Conservation (phyloP, 176 grass and related monocot species). For the Typha latifolia region DNA sequence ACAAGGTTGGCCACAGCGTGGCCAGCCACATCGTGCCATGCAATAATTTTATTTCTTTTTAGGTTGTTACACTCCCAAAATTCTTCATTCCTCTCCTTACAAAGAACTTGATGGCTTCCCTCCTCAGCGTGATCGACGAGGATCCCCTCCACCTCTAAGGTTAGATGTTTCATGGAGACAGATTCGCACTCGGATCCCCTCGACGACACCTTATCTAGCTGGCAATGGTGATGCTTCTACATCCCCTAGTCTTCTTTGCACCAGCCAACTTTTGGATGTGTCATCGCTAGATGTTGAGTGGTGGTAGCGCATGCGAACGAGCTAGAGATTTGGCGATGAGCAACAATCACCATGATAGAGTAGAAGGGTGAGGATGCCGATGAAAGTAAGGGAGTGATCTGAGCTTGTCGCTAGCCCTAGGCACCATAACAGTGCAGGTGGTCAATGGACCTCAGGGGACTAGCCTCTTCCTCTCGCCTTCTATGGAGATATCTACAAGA, state of each 20-base stretch:
- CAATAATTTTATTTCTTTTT: no score
- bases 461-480: not conserved
- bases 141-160: not conserved
- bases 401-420: constrained; percentile 64
- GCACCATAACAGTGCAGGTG: constrained; percentile 9
- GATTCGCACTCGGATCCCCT: not conserved
- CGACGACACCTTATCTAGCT: constrained; percentile 12
- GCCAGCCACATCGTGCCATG: no score
- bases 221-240: constrained; percentile 64
- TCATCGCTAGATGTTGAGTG: not conserved
- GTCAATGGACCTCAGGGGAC: constrained; percentile 49
- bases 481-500: no score
- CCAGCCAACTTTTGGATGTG: not conserved
- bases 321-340: constrained; percentile 11
- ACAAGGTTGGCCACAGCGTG: no score
- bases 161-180: not conserved
- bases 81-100: no score
- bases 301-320: constrained; percentile 12
- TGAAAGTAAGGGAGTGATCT: constrained; percentile 93
- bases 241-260: constrained; percentile 21
- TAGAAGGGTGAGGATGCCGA: constrained; percentile 38
- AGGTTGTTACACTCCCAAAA: no score
- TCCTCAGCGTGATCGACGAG: not conserved
- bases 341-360: constrained; percentile 54
- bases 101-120: no score